Percentiles rank a stretch among this genome's conserved stretches.
Conservation (phyloP, 495 filamentous ascomycete genomes). For the Penicillium chermesinum region DNA sequence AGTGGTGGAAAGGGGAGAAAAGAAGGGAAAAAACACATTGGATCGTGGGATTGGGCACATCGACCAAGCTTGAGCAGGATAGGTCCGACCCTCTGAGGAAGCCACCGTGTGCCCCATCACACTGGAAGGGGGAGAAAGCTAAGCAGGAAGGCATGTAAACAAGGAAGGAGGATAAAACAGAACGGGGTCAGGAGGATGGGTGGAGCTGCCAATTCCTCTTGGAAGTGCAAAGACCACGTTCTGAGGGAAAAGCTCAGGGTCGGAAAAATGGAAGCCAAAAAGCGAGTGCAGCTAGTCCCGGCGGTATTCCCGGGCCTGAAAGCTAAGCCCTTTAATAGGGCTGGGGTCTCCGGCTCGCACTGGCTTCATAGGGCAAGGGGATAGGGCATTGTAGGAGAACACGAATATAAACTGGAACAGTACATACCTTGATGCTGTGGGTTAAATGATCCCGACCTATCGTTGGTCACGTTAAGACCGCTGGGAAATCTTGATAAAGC, state of each 20-base stretch:
- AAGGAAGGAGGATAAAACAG: not conserved
- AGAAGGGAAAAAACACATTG: not conserved
- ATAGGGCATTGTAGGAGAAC: no score
- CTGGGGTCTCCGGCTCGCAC: not conserved
- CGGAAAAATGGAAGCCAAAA: no score
- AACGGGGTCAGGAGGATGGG: not conserved
- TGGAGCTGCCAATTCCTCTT: not conserved
- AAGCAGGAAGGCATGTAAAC: not conserved
- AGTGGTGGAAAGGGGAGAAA: not conserved
- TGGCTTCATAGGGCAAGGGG: not conserved
- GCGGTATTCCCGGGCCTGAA: not conserved
- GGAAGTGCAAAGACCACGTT: not conserved
- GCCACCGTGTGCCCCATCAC: conserved; percentile 2
- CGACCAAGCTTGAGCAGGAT: conserved; percentile 4
- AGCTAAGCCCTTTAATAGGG: not conserved
- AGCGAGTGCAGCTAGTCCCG: not conserved
- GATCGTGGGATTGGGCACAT: not conserved
- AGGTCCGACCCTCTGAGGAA: not conserved
- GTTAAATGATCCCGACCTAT: no score
- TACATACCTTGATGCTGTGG: not conserved
- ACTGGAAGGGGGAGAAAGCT: not conserved
- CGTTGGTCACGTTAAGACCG: no score
- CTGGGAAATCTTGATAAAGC: not conserved
- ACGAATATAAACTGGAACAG: not conserved
- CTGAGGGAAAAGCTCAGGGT: no score